Evolutionary conservation across 208 protist genomes (phyloP).

Genomic region (Acanthamoeba lenticulata): DNA sequence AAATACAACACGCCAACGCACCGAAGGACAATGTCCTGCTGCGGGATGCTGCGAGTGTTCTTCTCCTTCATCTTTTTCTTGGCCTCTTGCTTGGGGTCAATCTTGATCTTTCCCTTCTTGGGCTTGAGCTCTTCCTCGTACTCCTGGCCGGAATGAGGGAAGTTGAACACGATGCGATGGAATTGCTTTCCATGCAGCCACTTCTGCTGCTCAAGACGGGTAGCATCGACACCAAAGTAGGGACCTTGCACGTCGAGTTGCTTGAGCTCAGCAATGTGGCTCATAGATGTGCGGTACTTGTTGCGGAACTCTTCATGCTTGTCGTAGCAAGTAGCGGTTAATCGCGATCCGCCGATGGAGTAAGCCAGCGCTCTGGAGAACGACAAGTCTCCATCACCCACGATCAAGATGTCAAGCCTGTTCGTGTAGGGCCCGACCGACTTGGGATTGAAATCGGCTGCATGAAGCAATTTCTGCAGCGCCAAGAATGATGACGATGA

Average conservation of each 20-base stretch:
- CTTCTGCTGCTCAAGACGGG: neutral
- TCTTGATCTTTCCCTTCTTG: too few species aligned
- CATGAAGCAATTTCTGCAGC: neutral
- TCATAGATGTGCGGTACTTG: neutral
- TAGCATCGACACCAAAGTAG: constrained; percentile 15
- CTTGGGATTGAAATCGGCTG: neutral
- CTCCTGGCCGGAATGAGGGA: neutral
- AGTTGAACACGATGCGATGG: constrained; percentile 52
- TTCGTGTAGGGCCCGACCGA: neutral
- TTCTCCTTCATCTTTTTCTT: neutral
- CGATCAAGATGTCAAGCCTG: neutral
- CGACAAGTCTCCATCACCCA: neutral
- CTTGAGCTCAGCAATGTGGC: neutral
- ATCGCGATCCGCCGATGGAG: neutral
- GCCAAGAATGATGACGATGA: neutral
- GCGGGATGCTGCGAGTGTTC: neutral
- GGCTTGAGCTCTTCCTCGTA: neutral
- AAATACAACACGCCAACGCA: neutral
- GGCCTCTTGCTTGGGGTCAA: neutral
- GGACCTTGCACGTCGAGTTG: neutral
- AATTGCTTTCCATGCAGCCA: neutral
- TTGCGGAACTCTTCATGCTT: neutral
- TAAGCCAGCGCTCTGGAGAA: neutral
- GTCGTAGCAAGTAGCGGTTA: neutral
- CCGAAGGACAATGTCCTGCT: neutral